Conservation (phyloP, 345 rosid species). For the Camelina sativa region DNA sequence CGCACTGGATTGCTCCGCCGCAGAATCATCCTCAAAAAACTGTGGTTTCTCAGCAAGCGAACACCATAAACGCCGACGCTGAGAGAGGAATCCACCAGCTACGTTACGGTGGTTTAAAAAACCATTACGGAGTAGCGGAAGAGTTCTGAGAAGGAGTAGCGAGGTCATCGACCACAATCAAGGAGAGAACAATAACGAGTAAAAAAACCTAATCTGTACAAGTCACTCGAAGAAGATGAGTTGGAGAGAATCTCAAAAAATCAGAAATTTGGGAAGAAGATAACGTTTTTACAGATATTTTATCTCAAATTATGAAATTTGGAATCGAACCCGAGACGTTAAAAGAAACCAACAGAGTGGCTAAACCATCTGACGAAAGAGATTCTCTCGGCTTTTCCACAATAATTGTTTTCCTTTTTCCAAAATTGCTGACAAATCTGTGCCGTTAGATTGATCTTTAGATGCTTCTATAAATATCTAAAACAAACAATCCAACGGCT, state of each 20-base stretch:
- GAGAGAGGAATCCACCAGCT: constrained; percentile 42
- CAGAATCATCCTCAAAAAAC: constrained; percentile 45
- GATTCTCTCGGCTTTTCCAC: background rate
- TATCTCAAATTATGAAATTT: background rate
- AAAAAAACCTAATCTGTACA: constrained; percentile 1
- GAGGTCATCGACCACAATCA: constrained; percentile 43
- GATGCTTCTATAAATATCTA: constrained; percentile 41
- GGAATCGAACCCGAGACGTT: background rate
- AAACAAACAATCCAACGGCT: constrained; percentile 35
- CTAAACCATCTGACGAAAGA: background rate
- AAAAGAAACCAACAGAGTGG: background rate
- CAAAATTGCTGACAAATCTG: background rate
- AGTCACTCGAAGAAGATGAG: constrained; percentile 21
- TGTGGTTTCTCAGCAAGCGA: constrained; percentile 48
- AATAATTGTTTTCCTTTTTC: background rate
- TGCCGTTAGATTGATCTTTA: constrained; percentile 45
- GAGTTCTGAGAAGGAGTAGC: constrained; percentile 62
- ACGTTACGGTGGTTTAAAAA: constrained; percentile 41
- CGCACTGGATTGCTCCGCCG: constrained; percentile 40
- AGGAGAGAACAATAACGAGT: background rate
- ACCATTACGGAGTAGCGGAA: constrained; percentile 55
- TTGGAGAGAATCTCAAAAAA: background rate
- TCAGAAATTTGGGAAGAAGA: constrained; percentile 33
- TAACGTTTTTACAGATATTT: constrained; percentile 16
- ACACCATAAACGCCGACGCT: constrained; percentile 46